Percentiles rank a stretch among this genome's conserved stretches.
These are phyloP conservation scores for Sphaerulina musiva DNA, from an alignment of 2,329 filamentous ascomycete species.

Conservation along the genomic window DNA sequence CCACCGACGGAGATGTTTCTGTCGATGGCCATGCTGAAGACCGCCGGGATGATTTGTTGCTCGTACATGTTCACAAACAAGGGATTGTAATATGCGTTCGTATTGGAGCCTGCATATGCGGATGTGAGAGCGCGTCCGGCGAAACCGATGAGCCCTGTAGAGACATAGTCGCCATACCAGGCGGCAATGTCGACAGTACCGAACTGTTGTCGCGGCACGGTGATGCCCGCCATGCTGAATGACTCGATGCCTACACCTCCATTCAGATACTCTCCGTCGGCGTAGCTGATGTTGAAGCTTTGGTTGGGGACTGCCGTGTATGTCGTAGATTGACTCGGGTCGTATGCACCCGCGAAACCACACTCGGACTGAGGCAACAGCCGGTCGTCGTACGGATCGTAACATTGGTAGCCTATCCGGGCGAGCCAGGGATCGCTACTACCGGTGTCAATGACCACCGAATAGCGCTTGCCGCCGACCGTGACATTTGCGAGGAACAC, in stretches of 20 bases:
- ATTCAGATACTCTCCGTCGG: constrained; percentile 38
- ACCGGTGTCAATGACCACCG: constrained; percentile 43
- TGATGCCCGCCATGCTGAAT: constrained; percentile 43
- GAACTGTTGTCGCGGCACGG: constrained; percentile 42
- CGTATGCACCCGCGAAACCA: constrained; percentile 31
- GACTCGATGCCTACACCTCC: constrained; percentile 38
- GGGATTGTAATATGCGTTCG: constrained; percentile 40
- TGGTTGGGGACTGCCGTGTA: constrained; percentile 37
- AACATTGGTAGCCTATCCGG: constrained; percentile 26
- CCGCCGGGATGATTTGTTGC: constrained; percentile 38
- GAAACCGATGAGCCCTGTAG: constrained; percentile 48
- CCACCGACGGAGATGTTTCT: constrained; percentile 35
- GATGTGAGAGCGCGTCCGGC: constrained; percentile 46
- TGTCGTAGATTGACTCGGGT: constrained; percentile 27
- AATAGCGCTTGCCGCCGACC: constrained; percentile 30
- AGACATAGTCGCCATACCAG: constrained; percentile 32
- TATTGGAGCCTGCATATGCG: constrained; percentile 31
- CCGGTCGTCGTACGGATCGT: constrained; percentile 16
- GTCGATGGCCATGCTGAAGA: constrained; percentile 47
- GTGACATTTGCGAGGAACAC: constrained; percentile 30
- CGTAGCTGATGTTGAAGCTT: constrained; percentile 43
- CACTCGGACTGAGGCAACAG: constrained; percentile 24
- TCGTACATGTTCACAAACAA: constrained; percentile 48
- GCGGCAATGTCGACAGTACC: constrained; percentile 37
- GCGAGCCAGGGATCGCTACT: constrained; percentile 45